Base-by-base conservation (phyloP, 2,329 filamentous ascomycete genomes). In the Parascedosporium putredinis region DNA sequence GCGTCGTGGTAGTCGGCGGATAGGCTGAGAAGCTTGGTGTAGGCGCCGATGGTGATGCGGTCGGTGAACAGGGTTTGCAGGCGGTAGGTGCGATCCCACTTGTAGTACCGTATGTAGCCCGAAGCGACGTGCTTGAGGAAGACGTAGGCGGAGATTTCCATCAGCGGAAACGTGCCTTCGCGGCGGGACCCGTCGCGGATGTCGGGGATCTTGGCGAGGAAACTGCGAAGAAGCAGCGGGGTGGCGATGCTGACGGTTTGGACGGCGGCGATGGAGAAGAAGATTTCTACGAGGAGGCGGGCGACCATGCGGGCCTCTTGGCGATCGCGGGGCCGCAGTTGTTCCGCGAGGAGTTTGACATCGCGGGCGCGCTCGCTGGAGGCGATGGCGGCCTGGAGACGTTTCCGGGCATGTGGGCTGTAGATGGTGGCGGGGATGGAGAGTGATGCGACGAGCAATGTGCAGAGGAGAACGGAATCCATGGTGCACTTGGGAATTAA, bases 1-100 rank as follows among this genome's bases (percentile, higher is more conserved):
- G 72, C 72, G 40, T 77, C 77, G 60, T 86, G 82, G 51, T 84
- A 86, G 55, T 85, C 80, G 65, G 81, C 81, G 0, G 79, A 83
- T 4, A 86, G 69, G 31, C 67, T 70, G 74, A 86, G 81, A 45
- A 86, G 71, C 55, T 86, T 81, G 48, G 74, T 70, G 60, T 84
- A 86, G 0, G 80, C 74, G 6, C n/a, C 40, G 5, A 23, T 22
- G 4, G 40, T 18, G 7, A 43, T 23, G n/a, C 16, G 14, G 5
- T 43, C 10, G 40, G 9, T 5, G 20, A 22, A 9, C 16, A 3
- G 76, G 69, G 2, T n/a, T 38, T 54, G 47, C 14, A 54, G 33
- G 5, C 72, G 71, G 14, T 71, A 76, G 45, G 86, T 71, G 31
- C 71, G 68, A 44, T 71, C 67, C 54, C 79, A 78, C 22, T 58